phyloP scores from a whole-genome alignment of 2,329 filamentous ascomycete species.

The Teratosphaeria viscida region DNA sequence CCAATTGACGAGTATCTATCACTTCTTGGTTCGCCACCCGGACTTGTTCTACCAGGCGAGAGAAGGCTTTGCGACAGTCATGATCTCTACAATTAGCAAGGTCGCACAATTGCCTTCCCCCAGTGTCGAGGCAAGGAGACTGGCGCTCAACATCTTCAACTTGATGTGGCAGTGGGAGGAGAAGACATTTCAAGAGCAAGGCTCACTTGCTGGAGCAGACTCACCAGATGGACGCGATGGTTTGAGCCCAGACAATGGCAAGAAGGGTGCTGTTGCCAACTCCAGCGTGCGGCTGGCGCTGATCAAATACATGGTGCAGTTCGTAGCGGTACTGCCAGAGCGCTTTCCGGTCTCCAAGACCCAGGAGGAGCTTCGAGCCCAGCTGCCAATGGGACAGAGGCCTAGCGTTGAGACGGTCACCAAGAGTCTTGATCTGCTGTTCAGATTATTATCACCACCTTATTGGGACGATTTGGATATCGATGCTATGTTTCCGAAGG shows the following conservation, averaged over 20 bases:
- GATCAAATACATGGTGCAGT: constrained; percentile 90
- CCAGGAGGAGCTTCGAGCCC: background rate
- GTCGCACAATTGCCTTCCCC: constrained; percentile 74
- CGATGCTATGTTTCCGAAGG: constrained; percentile 72
- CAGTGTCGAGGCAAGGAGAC: constrained; percentile 82
- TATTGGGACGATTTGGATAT: constrained; percentile 90
- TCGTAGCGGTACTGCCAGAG: constrained; percentile 83
- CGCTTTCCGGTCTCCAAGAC: constrained; percentile 62
- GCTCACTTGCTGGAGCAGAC: constrained; percentile 20
- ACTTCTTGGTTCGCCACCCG: constrained; percentile 86
- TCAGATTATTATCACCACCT: constrained; percentile 72
- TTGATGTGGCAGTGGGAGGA: constrained; percentile 92
- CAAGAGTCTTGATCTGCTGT: constrained; percentile 70
- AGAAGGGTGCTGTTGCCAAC: constrained; percentile 28
- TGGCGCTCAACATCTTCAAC: constrained; percentile 82
- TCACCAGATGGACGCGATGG: constrained; percentile 12
- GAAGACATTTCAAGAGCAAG: constrained; percentile 57
- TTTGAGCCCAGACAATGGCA: constrained; percentile 8
- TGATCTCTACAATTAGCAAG: constrained; percentile 81
- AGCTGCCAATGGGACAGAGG: constrained; percentile 36
- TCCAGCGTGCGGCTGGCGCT: constrained; percentile 62
- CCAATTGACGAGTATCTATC: constrained; percentile 94
- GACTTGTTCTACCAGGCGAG: constrained; percentile 90
- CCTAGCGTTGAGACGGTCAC: constrained; percentile 66
- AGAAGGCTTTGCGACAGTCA: constrained; percentile 80